Percentiles rank a stretch among this genome's conserved stretches.
Evolutionary conservation across 805 yeast genomes (phyloP).

Genomic region (Saccharomyces paradoxus): DNA sequence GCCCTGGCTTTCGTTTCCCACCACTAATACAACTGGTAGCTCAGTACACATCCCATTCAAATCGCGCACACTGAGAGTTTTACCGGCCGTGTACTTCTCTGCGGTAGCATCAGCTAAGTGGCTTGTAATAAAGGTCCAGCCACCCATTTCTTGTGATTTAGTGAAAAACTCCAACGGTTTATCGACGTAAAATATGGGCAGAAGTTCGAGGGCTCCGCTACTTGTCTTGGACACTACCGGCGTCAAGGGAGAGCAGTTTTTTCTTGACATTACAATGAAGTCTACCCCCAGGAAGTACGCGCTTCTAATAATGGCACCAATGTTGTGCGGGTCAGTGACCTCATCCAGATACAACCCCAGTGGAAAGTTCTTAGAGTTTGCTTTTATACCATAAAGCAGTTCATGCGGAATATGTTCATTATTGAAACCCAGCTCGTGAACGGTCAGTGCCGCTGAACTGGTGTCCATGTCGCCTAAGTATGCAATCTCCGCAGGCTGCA

Average conservation of each 20-base stretch:
- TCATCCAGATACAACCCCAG: constrained; percentile 72
- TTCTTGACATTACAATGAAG: constrained; percentile 59
- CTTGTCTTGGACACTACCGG: constrained; percentile 75
- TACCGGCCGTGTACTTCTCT: constrained; percentile 30
- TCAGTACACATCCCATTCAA: constrained; percentile 37
- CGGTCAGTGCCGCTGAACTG: constrained; percentile 10
- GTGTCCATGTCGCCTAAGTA: constrained; percentile 27
- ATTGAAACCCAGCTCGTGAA: constrained; percentile 9
- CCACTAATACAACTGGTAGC: constrained; percentile 59
- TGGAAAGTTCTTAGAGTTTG: constrained; percentile 38
- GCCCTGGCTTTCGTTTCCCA: constrained; percentile 85
- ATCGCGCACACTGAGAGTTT: constrained; percentile 35
- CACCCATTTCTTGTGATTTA: constrained; percentile 39
- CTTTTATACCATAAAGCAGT: constrained; percentile 21
- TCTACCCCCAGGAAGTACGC: constrained; percentile 81
- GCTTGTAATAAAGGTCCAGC: constrained; percentile 69
- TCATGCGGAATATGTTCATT: constrained; percentile 15
- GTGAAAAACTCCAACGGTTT: constrained; percentile 59
- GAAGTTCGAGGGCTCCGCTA: constrained; percentile 74
- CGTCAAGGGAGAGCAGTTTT: constrained; percentile 64
- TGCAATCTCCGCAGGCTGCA: constrained; percentile 18
- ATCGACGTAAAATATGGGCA: constrained; percentile 51
- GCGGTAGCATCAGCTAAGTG: constrained; percentile 34
- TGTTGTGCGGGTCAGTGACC: constrained; percentile 77
- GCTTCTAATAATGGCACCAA: constrained; percentile 75